Evolutionary conservation across 345 rosid genomes (phyloP).

Genomic region (Syzygium grande): DNA sequence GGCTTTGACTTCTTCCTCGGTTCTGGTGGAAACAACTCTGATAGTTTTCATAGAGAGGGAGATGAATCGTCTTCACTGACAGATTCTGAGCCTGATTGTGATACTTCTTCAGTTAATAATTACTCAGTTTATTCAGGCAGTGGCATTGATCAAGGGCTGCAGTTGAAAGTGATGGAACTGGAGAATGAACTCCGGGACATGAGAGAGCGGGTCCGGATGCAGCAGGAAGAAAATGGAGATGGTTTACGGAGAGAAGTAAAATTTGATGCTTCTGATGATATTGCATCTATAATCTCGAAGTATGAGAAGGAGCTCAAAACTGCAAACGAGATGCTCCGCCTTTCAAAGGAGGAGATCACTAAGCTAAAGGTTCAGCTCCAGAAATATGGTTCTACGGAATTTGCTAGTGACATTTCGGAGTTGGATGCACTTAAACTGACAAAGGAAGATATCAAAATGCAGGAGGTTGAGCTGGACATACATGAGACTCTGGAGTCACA

Average conservation of each 20-base stretch:
- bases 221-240: conserved; percentile 35
- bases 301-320: conserved; percentile 50
- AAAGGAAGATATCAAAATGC: conserved; percentile 11
- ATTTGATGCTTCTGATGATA: conserved; percentile 24
- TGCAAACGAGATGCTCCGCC: conserved; percentile 40
- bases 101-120: conserved; percentile 62
- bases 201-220: conserved; percentile 43
- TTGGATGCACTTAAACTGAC: conserved; percentile 13
- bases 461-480: conserved; percentile 12
- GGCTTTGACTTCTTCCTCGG: conserved; percentile 65
- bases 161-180: conserved; percentile 37
- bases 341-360: conserved; percentile 41
- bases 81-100: conserved; percentile 70
- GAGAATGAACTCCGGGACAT: conserved; percentile 53
- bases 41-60: conserved; percentile 46
- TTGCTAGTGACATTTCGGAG: conserved; percentile 10
- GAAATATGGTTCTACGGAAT: conserved; percentile 19
- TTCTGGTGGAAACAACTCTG: conserved; percentile 43
- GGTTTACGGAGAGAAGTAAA: conserved; percentile 15
- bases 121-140: conserved; percentile 33
- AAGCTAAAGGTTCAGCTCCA: conserved; percentile 46
- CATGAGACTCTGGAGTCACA: conserved; percentile 4
- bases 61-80: conserved; percentile 58
- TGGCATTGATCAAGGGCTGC: conserved; percentile 37
- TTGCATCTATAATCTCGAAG: conserved; percentile 27